Conservation (phyloP, 2,329 filamentous ascomycete species). For the Clarireedia paspali region DNA sequence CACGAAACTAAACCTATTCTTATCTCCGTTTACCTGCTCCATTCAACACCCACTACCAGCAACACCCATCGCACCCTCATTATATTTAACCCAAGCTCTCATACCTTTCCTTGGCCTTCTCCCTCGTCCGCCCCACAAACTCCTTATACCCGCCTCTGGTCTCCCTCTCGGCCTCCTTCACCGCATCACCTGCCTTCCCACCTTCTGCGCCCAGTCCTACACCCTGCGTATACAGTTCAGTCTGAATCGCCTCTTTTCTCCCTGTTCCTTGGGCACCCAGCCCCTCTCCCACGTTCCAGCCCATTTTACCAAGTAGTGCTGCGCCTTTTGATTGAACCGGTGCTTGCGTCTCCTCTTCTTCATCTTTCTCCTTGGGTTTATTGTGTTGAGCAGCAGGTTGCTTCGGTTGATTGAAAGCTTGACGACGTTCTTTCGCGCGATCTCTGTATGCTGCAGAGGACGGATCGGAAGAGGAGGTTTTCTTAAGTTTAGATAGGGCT, state of each 20-base stretch:
- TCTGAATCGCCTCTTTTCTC: constrained; percentile 54
- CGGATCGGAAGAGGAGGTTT: constrained; percentile 17
- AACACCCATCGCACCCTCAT: not conserved
- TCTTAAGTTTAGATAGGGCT: constrained; percentile 32
- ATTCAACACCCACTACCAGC: not conserved
- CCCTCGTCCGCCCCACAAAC: constrained; percentile 57
- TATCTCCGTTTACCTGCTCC: too few relatives aligned
- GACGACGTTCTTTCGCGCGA: constrained; percentile 58
- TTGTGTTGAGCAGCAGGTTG: constrained; percentile 39
- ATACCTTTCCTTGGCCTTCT: constrained; percentile 59
- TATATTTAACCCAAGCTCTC: constrained; percentile 40
- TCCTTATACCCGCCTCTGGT: constrained; percentile 53
- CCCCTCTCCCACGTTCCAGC: constrained; percentile 58
- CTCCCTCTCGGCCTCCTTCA: constrained; percentile 52
- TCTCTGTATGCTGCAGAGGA: constrained; percentile 36
- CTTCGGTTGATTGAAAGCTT: constrained; percentile 53
- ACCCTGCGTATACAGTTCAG: constrained; percentile 57
- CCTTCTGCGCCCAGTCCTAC: constrained; percentile 64
- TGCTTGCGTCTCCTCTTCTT: constrained; percentile 30
- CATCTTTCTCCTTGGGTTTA: constrained; percentile 28
- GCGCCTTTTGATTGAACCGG: constrained; percentile 52
- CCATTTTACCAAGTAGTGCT: constrained; percentile 64
- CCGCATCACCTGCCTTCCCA: constrained; percentile 61
- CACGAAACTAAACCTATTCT: too few relatives aligned
- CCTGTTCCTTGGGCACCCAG: constrained; percentile 57